phyloP scores from a whole-genome alignment of 2,329 filamentous ascomycete genomes.

The Dothiorella sarmentorum region DNA sequence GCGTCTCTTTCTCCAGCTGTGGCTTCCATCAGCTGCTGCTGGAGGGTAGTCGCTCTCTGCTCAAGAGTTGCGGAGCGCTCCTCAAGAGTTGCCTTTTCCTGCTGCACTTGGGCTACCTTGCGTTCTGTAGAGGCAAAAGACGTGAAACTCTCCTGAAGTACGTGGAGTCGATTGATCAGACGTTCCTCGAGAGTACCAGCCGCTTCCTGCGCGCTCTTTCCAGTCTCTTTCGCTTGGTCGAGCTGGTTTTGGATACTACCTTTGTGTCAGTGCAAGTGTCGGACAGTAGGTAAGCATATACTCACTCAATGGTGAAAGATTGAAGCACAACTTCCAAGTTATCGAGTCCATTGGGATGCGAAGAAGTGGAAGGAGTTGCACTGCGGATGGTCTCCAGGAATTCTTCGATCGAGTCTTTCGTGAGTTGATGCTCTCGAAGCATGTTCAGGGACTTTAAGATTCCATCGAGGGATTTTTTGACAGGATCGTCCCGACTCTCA shows the following conservation, averaged over 20 bases:
- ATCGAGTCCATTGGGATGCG: not conserved
- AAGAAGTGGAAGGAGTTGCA: not conserved
- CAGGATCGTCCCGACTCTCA: not conserved
- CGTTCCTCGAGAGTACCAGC: not conserved
- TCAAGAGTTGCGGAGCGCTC: constrained; percentile 3
- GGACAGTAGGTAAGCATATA: too few species aligned
- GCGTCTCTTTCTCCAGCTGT: not conserved
- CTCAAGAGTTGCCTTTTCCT: constrained; percentile 12
- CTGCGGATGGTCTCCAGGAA: not conserved
- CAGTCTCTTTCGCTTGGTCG: not conserved
- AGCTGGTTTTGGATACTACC: not conserved
- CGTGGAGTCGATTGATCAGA: not conserved
- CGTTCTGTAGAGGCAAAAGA: not conserved
- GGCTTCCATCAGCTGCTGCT: not conserved
- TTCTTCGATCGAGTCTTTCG: not conserved
- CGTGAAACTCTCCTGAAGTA: not conserved
- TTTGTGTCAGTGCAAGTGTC: not conserved
- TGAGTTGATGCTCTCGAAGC: not conserved
- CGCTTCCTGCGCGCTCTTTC: not conserved
- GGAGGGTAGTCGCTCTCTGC: not conserved
- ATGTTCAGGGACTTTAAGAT: not conserved
- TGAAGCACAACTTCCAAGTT: not conserved
- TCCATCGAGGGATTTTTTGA: not conserved
- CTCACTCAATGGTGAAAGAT: not conserved
- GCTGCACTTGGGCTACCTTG: not conserved